Evolutionary conservation across 305 asterid genomes (phyloP).

Genomic region (Plantago coronopus): DNA sequence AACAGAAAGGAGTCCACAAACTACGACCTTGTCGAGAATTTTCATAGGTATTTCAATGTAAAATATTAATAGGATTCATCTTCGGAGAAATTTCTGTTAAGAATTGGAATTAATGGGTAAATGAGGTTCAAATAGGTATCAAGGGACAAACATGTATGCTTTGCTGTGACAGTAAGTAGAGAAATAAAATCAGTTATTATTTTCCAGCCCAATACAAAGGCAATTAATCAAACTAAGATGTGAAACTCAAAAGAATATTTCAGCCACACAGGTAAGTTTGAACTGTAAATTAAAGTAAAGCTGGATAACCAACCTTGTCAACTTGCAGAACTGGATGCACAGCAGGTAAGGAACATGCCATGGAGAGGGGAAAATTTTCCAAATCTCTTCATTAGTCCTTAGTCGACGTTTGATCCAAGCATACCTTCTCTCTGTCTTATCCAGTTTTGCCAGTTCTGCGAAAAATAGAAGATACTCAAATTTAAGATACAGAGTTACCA

Average conservation of each 20-base stretch:
- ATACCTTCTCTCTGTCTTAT: constrained; percentile 93
- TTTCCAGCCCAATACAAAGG: constrained; percentile 11
- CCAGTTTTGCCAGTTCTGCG: constrained; percentile 84
- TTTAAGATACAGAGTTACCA: constrained; percentile 21
- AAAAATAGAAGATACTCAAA: constrained; percentile 23
- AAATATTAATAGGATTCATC: not conserved
- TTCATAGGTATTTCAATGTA: constrained; percentile 15
- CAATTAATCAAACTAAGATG: constrained; percentile 20
- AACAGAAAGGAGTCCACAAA: constrained; percentile 17
- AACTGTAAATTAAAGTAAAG: constrained; percentile 22
- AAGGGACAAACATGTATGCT: constrained; percentile 9
- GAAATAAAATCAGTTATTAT: constrained; percentile 5
- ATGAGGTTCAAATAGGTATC: not conserved
- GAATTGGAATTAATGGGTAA: constrained; percentile 1
- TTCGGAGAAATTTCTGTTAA: not conserved
- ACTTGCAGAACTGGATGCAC: constrained; percentile 97
- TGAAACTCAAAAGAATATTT: constrained; percentile 14
- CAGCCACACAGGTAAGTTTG: constrained; percentile 10
- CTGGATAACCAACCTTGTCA: constrained; percentile 68
- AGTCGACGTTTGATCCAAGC: constrained; percentile 96
- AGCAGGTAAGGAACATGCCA: constrained; percentile 95
- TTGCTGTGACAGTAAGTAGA: constrained; percentile 16
- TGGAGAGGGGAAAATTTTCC: constrained; percentile 89
- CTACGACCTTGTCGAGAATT: constrained; percentile 7
- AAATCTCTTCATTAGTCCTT: constrained; percentile 91